A percentile compares a stretch with the other conserved stretches of the same genome.
Evolutionary conservation across 1,139 yeast species (phyloP).

Genomic region (Groenewaldozyma sp.): DNA sequence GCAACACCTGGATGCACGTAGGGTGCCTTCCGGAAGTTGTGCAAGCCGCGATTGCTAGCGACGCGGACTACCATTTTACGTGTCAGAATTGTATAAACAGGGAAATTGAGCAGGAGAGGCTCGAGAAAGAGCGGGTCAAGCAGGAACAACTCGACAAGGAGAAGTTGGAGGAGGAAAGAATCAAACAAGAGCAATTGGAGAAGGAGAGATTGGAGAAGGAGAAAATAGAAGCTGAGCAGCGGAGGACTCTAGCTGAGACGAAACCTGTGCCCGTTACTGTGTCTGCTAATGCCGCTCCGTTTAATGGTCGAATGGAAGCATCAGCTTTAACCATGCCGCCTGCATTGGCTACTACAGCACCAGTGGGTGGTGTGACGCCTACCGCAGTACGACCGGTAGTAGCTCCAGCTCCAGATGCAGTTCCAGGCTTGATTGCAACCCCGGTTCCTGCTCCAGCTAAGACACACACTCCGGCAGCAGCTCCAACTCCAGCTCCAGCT

Average conservation of each 20-base stretch:
- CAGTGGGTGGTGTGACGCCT: conserved; percentile 4
- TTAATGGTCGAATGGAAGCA: conserved; percentile 3
- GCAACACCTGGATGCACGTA: conserved; percentile 37
- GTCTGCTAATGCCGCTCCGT: conserved; percentile 3
- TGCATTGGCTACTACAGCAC: conserved; percentile 4
- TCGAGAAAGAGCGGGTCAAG: conserved; percentile 3
- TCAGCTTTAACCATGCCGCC: conserved; percentile 1
- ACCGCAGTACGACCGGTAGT: conserved; percentile 2
- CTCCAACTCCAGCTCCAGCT: conserved; percentile 3
- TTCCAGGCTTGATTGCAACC: background rate
- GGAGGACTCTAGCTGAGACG: too few species aligned
- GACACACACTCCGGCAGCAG: too few species aligned
- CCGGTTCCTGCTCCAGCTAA: too few species aligned
- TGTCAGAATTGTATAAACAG: conserved; percentile 2
- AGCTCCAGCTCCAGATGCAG: background rate
- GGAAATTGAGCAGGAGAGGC: conserved; percentile 7
- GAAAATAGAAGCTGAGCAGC: background rate
- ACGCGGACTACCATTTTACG: background rate
- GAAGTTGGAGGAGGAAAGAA: conserved; percentile 5
- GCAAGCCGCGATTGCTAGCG: conserved; percentile 4
- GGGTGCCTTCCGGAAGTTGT: conserved; percentile 26
- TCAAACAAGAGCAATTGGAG: conserved; percentile 2
- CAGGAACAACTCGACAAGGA: conserved; percentile 7
- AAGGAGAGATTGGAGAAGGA: conserved; percentile 4
- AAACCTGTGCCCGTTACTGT: conserved; percentile 6